Evolutionary conservation across 2,329 filamentous ascomycete genomes (phyloP).

Genomic region (Aureobasidium sp.): DNA sequence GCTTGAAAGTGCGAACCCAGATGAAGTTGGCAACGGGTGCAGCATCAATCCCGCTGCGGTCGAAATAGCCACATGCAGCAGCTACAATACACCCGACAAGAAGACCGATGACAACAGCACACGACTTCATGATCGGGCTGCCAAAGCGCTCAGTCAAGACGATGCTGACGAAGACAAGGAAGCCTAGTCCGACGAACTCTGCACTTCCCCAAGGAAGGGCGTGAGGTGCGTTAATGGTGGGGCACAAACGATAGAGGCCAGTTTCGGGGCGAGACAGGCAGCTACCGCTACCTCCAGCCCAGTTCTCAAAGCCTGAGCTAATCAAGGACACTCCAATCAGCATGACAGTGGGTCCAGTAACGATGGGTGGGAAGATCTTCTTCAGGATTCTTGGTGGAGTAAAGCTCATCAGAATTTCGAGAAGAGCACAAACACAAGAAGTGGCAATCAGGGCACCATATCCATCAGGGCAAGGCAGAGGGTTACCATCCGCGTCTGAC

Average conservation of each 20-base stretch:
- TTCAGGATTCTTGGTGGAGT: slow-evolving; percentile 61
- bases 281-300: slow-evolving; percentile 65
- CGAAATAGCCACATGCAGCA: slow-evolving; percentile 70
- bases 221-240: slow-evolving; percentile 58
- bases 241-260: slow-evolving; percentile 57
- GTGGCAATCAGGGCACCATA: slow-evolving; percentile 72
- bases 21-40: slow-evolving; percentile 67
- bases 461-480: slow-evolving; percentile 64
- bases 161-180: slow-evolving; percentile 71
- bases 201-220: slow-evolving; percentile 69
- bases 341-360: slow-evolving; percentile 59
- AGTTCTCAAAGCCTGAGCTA: slow-evolving; percentile 62
- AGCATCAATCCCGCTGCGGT: slow-evolving; percentile 57
- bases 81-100: slow-evolving; percentile 68
- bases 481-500: slow-evolving; percentile 51
- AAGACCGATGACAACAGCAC: slow-evolving; percentile 65
- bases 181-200: slow-evolving; percentile 71
- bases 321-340: slow-evolving; percentile 69
- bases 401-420: slow-evolving; percentile 69
- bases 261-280: slow-evolving; percentile 38
- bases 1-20: slow-evolving; percentile 70
- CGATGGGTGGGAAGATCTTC: slow-evolving; percentile 68
- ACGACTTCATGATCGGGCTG: slow-evolving; percentile 75
- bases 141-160: slow-evolving; percentile 75
- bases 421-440: slow-evolving; percentile 36